Percentiles rank a stretch among this genome's conserved stretches.
Conservation (phyloP, 2,329 filamentous ascomycete species). For the Atkinsonella texensis region DNA sequence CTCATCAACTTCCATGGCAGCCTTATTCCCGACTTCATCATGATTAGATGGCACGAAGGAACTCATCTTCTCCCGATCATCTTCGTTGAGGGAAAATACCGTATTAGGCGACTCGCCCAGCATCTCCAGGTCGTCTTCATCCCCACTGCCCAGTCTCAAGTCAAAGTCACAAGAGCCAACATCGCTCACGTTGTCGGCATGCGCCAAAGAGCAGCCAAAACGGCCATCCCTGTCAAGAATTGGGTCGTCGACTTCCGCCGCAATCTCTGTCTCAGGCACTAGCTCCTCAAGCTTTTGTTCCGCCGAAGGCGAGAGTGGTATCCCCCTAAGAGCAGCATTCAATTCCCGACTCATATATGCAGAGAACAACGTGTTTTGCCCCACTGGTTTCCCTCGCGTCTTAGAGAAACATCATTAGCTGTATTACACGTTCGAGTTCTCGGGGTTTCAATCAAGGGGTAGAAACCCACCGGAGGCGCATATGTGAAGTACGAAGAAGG, state of each 20-base stretch:
- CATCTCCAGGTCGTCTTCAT: neutral
- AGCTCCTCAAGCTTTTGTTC: neutral
- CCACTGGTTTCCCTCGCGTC: slow-evolving; percentile 26
- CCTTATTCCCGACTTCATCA: neutral
- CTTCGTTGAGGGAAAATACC: neutral
- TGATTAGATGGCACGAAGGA: neutral
- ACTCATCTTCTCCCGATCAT: neutral
- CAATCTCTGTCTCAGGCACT: neutral
- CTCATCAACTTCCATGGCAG: neutral
- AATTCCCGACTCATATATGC: slow-evolving; percentile 22
- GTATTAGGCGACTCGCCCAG: neutral
- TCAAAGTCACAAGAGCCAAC: neutral
- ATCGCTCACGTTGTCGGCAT: neutral
- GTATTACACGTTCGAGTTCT: too few species aligned
- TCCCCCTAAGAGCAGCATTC: slow-evolving; percentile 19
- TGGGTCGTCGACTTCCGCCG: neutral
- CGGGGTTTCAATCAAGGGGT: too few species aligned
- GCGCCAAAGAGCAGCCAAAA: neutral
- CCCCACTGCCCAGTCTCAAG: neutral
- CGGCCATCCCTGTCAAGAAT: neutral
- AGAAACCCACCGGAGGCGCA: slow-evolving; percentile 30
- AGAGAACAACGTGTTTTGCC: slow-evolving; percentile 20
- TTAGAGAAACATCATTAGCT: slow-evolving; percentile 7
- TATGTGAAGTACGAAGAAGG: slow-evolving; percentile 29
- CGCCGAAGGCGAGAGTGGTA: neutral